Conservation (phyloP, 805 yeast species). For the Pichia rugopelliculosa region DNA sequence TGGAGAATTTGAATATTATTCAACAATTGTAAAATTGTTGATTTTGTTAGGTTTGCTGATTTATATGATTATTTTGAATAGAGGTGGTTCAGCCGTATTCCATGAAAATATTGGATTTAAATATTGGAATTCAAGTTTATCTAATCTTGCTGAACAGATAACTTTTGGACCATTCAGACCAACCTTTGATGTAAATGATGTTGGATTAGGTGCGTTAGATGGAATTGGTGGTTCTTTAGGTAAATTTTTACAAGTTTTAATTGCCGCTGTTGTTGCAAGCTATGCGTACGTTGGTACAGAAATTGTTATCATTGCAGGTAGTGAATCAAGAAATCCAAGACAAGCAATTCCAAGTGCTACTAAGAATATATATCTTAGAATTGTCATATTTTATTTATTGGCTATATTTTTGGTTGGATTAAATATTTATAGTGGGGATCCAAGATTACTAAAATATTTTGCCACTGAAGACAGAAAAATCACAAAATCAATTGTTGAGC, state of each 20-base stretch:
- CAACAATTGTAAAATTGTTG: slow-evolving; percentile 51
- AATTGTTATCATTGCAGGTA: slow-evolving; percentile 74
- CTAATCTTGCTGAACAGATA: slow-evolving; percentile 38
- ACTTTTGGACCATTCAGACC: slow-evolving; percentile 72
- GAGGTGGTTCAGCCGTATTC: slow-evolving; percentile 45
- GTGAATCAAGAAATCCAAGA: slow-evolving; percentile 79
- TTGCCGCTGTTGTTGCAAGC: slow-evolving; percentile 57
- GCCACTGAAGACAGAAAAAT: slow-evolving; percentile 23
- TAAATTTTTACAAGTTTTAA: slow-evolving; percentile 49
- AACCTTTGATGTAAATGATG: slow-evolving; percentile 56
- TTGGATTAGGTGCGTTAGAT: slow-evolving; percentile 41
- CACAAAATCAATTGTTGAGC: slow-evolving; percentile 13
- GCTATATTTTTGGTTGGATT: slow-evolving; percentile 64
- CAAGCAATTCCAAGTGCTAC: slow-evolving; percentile 73
- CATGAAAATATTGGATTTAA: slow-evolving; percentile 50
- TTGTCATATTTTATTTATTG: slow-evolving; percentile 55
- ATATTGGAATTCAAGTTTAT: slow-evolving; percentile 55
- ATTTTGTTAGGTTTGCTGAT: slow-evolving; percentile 48
- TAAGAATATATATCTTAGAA: slow-evolving; percentile 64
- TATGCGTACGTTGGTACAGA: slow-evolving; percentile 81
- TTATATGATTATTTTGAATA: slow-evolving; percentile 56
- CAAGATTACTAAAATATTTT: slow-evolving; percentile 53
- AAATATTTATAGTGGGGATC: slow-evolving; percentile 73
- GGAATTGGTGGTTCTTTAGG: slow-evolving; percentile 62
- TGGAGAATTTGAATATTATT: slow-evolving; percentile 66